Evolutionary conservation across 2,329 filamentous ascomycete genomes (phyloP).

Genomic region (Beauveria brongniartii): DNA sequence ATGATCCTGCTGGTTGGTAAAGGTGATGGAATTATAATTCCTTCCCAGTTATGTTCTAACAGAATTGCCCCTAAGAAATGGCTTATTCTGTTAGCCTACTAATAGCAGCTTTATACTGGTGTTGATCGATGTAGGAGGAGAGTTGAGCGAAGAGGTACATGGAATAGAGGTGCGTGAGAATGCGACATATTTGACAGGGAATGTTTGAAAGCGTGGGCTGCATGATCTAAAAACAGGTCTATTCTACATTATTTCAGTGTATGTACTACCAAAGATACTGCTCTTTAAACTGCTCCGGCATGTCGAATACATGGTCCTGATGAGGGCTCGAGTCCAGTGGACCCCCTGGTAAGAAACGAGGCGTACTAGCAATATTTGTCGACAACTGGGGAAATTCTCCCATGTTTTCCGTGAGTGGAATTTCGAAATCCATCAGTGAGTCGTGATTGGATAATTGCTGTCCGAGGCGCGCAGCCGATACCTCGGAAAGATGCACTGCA

Average conservation of each 20-base stretch:
- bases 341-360: neutral
- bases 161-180: no score
- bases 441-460: neutral
- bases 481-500: neutral
- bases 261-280: constrained; percentile 8
- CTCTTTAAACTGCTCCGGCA: constrained; percentile 2
- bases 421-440: neutral
- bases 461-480: neutral
- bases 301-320: neutral
- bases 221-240: no score
- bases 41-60: no score
- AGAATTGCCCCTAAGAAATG: no score
- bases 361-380: neutral
- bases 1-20: no score
- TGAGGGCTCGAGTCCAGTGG: neutral
- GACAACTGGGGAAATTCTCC: neutral
- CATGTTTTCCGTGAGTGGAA: neutral
- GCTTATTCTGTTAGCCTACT: no score
- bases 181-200: no score
- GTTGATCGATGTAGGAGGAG: no score
- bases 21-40: no score
- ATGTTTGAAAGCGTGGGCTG: no score
- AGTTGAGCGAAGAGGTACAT: no score
- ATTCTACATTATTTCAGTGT: neutral
- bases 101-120: no score